Conservation (phyloP, 1,284 basidiomycete species). For the Cronartium quercuum region DNA sequence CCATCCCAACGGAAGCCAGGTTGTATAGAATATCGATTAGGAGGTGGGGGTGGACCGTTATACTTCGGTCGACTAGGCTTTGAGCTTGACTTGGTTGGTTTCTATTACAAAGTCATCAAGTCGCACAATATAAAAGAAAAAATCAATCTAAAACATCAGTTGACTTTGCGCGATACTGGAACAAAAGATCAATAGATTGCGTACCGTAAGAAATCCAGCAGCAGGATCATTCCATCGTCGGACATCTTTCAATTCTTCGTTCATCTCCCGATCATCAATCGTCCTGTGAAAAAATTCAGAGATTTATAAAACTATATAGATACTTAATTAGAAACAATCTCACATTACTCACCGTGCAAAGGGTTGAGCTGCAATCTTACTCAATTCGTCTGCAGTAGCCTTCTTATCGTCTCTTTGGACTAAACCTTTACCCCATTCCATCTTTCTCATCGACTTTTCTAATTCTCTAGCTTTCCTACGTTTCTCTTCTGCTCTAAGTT, state of each 20-base stretch:
- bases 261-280: slow-evolving; percentile 71
- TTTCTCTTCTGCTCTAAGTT: slow-evolving; percentile 72
- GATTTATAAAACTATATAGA: not conserved
- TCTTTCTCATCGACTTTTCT: slow-evolving; percentile 77
- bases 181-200: too few species aligned
- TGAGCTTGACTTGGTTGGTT: slow-evolving; percentile 9
- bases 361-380: slow-evolving; percentile 60
- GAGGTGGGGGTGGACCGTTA: slow-evolving; percentile 74
- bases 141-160: too few species aligned
- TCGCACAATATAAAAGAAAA: too few species aligned
- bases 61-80: slow-evolving; percentile 62
- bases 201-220: slow-evolving; percentile 78
- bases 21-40: slow-evolving; percentile 88
- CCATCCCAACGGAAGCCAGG: slow-evolving; percentile 95
- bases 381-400: slow-evolving; percentile 59
- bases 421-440: slow-evolving; percentile 94
- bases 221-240: slow-evolving; percentile 93
- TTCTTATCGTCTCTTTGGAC: slow-evolving; percentile 75
- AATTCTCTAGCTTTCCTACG: slow-evolving; percentile 67
- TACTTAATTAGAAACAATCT: not conserved
- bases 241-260: slow-evolving; percentile 69
- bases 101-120: slow-evolving; percentile 16
- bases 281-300: slow-evolving; percentile 8
- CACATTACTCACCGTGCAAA: slow-evolving; percentile 60
- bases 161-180: too few species aligned